phyloP scores from a whole-genome alignment of 305 asterid genomes.

The Fraxinus sp. region DNA sequence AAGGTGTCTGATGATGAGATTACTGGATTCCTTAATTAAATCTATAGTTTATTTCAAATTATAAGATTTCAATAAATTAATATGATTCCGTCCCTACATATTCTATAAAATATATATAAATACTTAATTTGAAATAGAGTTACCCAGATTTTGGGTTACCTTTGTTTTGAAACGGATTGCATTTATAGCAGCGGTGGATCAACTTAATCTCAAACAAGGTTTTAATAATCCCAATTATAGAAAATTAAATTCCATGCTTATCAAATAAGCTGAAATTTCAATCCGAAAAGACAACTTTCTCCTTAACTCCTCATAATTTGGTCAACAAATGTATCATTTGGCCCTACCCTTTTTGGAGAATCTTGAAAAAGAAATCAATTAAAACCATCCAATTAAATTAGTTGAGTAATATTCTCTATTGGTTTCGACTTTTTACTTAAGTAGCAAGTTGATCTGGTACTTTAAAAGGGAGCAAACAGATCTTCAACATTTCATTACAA shows the following conservation, averaged over 20 bases:
- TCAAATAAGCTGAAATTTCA: not conserved
- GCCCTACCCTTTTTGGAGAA: constrained; percentile 20
- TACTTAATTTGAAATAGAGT: not conserved
- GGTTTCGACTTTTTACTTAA: constrained; percentile 6
- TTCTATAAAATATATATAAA: too few relatives aligned
- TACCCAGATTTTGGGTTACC: not conserved
- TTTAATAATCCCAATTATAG: constrained; percentile 20
- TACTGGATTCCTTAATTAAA: constrained; percentile 1
- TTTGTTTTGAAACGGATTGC: constrained; percentile 18
- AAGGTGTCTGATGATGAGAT: not conserved
- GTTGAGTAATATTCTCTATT: not conserved
- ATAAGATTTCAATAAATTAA: constrained; percentile 26
- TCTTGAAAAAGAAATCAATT: constrained; percentile 4
- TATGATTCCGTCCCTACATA: constrained; percentile 20
- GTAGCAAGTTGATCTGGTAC: not conserved
- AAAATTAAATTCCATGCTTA: constrained; percentile 17
- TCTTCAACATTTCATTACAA: not conserved
- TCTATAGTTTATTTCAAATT: constrained; percentile 21
- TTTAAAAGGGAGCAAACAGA: not conserved
- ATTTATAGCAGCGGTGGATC: constrained; percentile 21
- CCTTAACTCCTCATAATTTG: constrained; percentile 1
- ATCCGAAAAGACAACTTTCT: constrained; percentile 17
- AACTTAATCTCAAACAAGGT: constrained; percentile 26
- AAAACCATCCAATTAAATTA: not conserved
- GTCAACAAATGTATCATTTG: constrained; percentile 12